phyloP scores from a whole-genome alignment of 2,329 filamentous ascomycete species.

The Hymenoscyphus infarciens region DNA sequence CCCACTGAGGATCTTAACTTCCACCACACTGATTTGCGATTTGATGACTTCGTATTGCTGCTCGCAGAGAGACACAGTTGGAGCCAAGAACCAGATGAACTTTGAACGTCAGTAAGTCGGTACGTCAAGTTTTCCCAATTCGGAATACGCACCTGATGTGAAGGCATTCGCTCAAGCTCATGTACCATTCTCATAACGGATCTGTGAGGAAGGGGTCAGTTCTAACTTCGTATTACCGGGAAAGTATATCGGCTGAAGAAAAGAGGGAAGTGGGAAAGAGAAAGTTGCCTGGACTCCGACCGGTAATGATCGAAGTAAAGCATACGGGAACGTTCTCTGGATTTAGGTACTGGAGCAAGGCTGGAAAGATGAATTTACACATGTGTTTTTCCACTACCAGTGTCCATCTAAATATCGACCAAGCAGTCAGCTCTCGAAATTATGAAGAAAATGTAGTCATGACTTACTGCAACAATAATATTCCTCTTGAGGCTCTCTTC shows the following conservation, averaged over 20 bases:
- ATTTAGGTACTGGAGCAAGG: background rate
- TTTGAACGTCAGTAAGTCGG: constrained; percentile 20
- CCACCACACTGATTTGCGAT: constrained; percentile 53
- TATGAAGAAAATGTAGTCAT: background rate
- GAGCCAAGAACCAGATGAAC: constrained; percentile 71
- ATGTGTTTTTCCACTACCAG: constrained; percentile 74
- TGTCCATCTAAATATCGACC: constrained; percentile 62
- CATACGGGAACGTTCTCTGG: background rate
- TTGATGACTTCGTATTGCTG: constrained; percentile 63
- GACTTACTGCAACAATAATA: constrained; percentile 64
- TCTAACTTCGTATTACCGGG: background rate
- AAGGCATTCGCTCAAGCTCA: constrained; percentile 25
- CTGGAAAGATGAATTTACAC: constrained; percentile 50
- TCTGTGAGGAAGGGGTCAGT: constrained; percentile 9
- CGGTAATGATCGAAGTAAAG: background rate
- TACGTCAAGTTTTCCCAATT: background rate
- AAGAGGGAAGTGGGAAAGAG: background rate
- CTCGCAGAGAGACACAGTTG: constrained; percentile 62
- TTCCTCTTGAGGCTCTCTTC: constrained; percentile 65
- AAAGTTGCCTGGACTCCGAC: background rate
- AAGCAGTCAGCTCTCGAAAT: constrained; percentile 1
- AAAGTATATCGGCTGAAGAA: background rate
- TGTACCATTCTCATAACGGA: constrained; percentile 29
- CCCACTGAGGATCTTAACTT: constrained; percentile 49
- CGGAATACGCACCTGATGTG: constrained; percentile 18